phyloP scores from a whole-genome alignment of 2,329 filamentous ascomycete genomes.

The Cordyceps cateniannulata region DNA sequence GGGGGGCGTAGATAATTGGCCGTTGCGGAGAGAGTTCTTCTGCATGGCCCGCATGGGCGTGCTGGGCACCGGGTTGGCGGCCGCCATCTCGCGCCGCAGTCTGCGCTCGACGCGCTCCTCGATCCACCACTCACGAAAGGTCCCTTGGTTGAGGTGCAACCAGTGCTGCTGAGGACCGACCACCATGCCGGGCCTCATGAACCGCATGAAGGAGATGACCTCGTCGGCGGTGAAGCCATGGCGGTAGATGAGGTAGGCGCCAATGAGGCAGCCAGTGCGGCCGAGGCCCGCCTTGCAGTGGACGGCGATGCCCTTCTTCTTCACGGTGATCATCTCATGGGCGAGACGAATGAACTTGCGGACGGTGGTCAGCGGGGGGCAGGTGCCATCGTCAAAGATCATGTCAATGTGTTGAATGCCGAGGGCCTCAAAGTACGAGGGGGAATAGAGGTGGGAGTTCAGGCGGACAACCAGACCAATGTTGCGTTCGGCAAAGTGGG shows the following conservation, averaged over 20 bases:
- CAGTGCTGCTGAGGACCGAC: constrained; percentile 98
- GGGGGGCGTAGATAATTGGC: constrained; percentile 75
- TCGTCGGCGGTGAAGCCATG: constrained; percentile 97
- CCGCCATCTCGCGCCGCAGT: constrained; percentile 52
- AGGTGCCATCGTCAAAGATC: constrained; percentile 99
- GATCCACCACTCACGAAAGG: constrained; percentile 98
- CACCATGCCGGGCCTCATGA: constrained; percentile 98
- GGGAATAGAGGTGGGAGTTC: constrained; percentile 92
- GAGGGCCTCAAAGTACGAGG: constrained; percentile 92
- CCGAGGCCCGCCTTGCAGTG: constrained; percentile 98
- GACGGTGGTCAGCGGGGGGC: constrained; percentile 81
- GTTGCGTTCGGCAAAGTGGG: constrained; percentile 80
- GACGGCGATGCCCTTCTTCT: constrained; percentile 89
- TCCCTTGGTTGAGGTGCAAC: constrained; percentile 93
- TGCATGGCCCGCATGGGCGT: constrained; percentile 57
- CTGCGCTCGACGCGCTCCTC: constrained; percentile 75
- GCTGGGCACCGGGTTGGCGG: constrained; percentile 43
- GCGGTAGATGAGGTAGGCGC: constrained; percentile 94
- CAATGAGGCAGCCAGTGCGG: constrained; percentile 91
- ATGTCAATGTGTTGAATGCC: constrained; percentile 96
- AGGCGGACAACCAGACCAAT: constrained; percentile 91
- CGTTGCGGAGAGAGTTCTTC: constrained; percentile 53
- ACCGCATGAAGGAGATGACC: constrained; percentile 96
- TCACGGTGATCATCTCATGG: constrained; percentile 86
- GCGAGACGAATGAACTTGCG: constrained; percentile 91